Base-by-base conservation (phyloP, 345 rosid genomes). In the Pistacia integerrima region DNA sequence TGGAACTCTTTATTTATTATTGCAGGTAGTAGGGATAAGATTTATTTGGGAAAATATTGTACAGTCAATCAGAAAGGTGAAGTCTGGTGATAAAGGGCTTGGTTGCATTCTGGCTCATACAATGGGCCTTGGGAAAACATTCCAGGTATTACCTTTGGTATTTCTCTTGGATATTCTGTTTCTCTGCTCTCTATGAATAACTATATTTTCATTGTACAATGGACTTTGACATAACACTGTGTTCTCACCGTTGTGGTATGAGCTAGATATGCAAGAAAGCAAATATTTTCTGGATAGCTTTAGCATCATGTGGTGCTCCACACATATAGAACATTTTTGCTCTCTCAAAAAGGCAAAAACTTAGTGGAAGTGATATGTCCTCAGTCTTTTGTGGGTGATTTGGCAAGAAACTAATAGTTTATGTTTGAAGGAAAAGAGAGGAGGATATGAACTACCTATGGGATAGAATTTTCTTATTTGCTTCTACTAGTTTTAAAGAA, bases 41-140 rank as follows among this genome's bases (percentile, higher is more conserved):
- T 97, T 97, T 85, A 85, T 97, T 88, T 97, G 99, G 99, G 99
- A 97, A 87, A 97, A 97, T 82, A 91, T 97, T 72, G 80, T 94
- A 72, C 98, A 97, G 85, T 91, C 98, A 76, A 86, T 92, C 82
- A 87, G 78, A 69, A 92, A 86, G 81, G 91, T 90, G 67, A 97
- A 83, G 85, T 91, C 94, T 68, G 98, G 99, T 66, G 99, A 94
- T 81, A 94, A 83, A 79, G 99, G 99, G 75, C 97, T 97, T 66
- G 99, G 99, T 58, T 97, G 99, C 87, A 97, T 97, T 84, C 84
- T 97, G 81, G 99, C 99, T 64, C 98, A 97, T 81, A 97, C 96
- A 70, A 97, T 97, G 99, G 99, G 99, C 77, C 96, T 97, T 55
- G 99, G 99, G 65, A 97, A 97, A 92, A 97, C 99, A 71, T 87